Evolutionary conservation across 2,329 filamentous ascomycete species (phyloP), one percentile per base, ranked within the genome.

Genomic region (Colletotrichum phormii): DNA sequence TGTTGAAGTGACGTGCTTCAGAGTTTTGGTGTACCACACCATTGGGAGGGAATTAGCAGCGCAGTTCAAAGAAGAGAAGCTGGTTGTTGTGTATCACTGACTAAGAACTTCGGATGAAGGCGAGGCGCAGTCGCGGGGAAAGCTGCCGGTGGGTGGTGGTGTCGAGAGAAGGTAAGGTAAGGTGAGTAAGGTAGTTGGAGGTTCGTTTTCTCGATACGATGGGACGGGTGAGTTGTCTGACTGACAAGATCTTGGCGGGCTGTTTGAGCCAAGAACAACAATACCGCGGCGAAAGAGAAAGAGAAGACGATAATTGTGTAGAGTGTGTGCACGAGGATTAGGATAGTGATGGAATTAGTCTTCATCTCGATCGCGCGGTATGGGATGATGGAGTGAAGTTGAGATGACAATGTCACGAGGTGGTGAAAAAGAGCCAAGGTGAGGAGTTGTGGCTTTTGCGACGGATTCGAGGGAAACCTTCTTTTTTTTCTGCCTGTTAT

Each of bases 401-500:
- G 37, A 42, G 37, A 42, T 42, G 37, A 42, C 0, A 42, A 42
- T 42, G 37, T 42, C 37, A 42, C 37, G 13, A 12, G 49, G 8
- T 42, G 31, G 11, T 31, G 35, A 18, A 18, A 42, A 29, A 29
- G 13, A 63, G 54, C 70, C 46, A 72, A 72, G 65, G 26, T 22
- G 58, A 72, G 58, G 59, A 68, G 58, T 42, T 42, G 60, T 26
- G 70, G 26, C 46, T 72, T 54, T 24, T 70, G 37, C 24, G 26
- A 64, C 66, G 22, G 15, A 31, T 35, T 42, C 24, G 37, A 58
- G 37, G 18, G 35, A 69, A 68, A 26, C 35, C 59, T 54, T 42
- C 15, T 68, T 69, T 37, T 42, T 42, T 18, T 42, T 42, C 37
- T 42, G 37, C 13, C 35, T 42, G n/a, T 53, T 18, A 31, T 29